A percentile compares a stretch with the other conserved stretches of the same genome.
phyloP scores from a whole-genome alignment of 2,329 filamentous ascomycete species.

The Didymella lethalis region DNA sequence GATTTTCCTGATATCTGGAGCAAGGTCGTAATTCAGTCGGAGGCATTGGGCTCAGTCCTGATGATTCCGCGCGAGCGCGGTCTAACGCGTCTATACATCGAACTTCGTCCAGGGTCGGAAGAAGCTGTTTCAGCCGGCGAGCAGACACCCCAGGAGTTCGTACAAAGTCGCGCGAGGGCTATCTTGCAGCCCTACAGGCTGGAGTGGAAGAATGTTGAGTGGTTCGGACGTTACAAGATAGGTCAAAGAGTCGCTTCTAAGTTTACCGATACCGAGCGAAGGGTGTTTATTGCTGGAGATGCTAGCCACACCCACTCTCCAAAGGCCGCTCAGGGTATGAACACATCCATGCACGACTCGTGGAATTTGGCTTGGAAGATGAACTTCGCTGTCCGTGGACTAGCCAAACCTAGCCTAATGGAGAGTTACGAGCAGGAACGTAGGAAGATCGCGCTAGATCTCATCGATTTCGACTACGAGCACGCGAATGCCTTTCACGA shows the following conservation, averaged over 20 bases:
- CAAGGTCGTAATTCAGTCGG: slow-evolving; percentile 73
- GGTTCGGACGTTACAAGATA: slow-evolving; percentile 62
- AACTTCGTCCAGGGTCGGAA: slow-evolving; percentile 50
- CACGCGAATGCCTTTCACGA: slow-evolving; percentile 63
- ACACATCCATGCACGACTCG: slow-evolving; percentile 55
- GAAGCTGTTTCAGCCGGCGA: slow-evolving; percentile 41
- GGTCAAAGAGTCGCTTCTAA: slow-evolving; percentile 58
- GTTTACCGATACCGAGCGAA: slow-evolving; percentile 54
- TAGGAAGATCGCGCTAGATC: slow-evolving; percentile 54
- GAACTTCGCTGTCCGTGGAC: slow-evolving; percentile 50
- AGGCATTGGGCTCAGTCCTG: slow-evolving; percentile 73
- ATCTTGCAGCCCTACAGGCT: slow-evolving; percentile 57
- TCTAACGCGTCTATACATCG: slow-evolving; percentile 70
- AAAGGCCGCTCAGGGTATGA: slow-evolving; percentile 57
- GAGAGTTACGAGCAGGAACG: slow-evolving; percentile 54
- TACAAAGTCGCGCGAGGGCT: slow-evolving; percentile 69
- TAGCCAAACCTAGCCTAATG: slow-evolving; percentile 50
- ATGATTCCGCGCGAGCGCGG: slow-evolving; percentile 77
- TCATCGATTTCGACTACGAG: slow-evolving; percentile 57
- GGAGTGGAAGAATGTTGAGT: slow-evolving; percentile 57
- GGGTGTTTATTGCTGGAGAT: slow-evolving; percentile 61
- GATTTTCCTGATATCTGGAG: slow-evolving; percentile 79
- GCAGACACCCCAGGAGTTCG: slow-evolving; percentile 67
- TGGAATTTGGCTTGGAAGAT: slow-evolving; percentile 57
- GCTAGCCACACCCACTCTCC: slow-evolving; percentile 54